Base-by-base conservation (phyloP, 1,139 yeast species). In the Protomyces macrosporus region DNA sequence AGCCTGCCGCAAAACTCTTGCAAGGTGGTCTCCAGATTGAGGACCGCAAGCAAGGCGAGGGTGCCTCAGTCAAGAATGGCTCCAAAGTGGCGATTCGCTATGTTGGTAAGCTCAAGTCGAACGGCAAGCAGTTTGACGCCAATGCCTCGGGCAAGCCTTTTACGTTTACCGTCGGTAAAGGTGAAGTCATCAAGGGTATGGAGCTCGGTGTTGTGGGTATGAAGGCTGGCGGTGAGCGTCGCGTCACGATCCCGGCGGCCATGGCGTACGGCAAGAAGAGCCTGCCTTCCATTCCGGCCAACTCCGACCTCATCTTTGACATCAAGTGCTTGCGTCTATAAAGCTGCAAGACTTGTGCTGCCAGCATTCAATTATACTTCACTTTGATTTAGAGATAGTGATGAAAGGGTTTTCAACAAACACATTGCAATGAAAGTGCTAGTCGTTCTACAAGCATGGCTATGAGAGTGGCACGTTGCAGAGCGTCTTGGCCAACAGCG, bases 201-300 rank as follows among this genome's bases (percentile, higher is more conserved):
- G 99, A 93, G 76, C 82, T 91, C 72, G 98, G 98, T 81, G 95
- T 93, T 72, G 90, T 91, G 65, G 98, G 98, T 76, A 91, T 95
- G 98, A 85, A 96, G 67, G 96, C 90, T 75, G 97, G 97, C 72
- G 98, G 98, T 74, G 98, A 95, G 82, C 90, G 99, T 83, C 87
- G 98, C 81, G 90, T 95, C 69, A 82, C 90, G 68, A 89, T 95
- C 71, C 99, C 99, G 71, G 86, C 98, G 66, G 84, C 93, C 74
- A 88, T 89, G 86, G 98, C 97, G 65, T 93, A 93, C 78, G 98
- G 98, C 69, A 87, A 88, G 74, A 88, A 89, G 81, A 84, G 60
- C 34, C 82, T 93, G 70, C 98, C 98, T 72, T 98, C 98, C 69
- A 89, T 93, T 72, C 98, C 98, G 73, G 88, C 96, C 72, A 91